Evolutionary conservation across 352 stramenopile species (phyloP), one percentile per base, ranked within the genome.

Genomic region (Phytophthora sp.): DNA sequence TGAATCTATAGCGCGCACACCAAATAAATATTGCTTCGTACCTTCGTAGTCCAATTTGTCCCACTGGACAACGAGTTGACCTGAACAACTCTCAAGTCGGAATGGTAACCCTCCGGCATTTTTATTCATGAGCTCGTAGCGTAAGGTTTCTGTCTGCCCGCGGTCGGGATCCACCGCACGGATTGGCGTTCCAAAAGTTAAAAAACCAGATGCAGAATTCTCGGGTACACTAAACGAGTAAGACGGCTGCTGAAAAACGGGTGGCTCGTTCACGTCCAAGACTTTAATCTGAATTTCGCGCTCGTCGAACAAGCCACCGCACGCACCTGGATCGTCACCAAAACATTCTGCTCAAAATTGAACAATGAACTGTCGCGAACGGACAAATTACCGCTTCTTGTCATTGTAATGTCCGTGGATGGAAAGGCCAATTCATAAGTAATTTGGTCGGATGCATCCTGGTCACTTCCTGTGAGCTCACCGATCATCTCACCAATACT

Each of bases 251-350:
- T 77, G 74, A 23, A 88, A 88, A 23, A 42, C 12, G 26, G 81
- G 81, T 8, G 81, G 33, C 57, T 90, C 81, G 31, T 90, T 90
- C 12, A 86, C 46, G 54, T 90, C 74, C 13, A 74, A 16, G 20
- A 90, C 24, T 13, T 57, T 66, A 39, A 90, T 71, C 3, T 71
- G 71, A 21, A 90, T 57, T 9, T 88, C 68, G 4, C 61, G 60
- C 31, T 85, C 76, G 31, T 51, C 45, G 18, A 61, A 78, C 0
- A 88, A 41, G 1, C 81, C 81, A 18, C 62, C 58, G 56, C 72
- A 0, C 76, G 69, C 3, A 84, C 74, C 0, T 71, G 69, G 26
- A 84, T 9, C 1, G 57, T 61, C 9, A 90, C 11, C 20, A 69
- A 67, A 16, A 66, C 51, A 49, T 75, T 80, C 15, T n/a, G 72